phyloP scores from a whole-genome alignment of 2,329 filamentous ascomycete species.

The Colletotrichum coccodes region DNA sequence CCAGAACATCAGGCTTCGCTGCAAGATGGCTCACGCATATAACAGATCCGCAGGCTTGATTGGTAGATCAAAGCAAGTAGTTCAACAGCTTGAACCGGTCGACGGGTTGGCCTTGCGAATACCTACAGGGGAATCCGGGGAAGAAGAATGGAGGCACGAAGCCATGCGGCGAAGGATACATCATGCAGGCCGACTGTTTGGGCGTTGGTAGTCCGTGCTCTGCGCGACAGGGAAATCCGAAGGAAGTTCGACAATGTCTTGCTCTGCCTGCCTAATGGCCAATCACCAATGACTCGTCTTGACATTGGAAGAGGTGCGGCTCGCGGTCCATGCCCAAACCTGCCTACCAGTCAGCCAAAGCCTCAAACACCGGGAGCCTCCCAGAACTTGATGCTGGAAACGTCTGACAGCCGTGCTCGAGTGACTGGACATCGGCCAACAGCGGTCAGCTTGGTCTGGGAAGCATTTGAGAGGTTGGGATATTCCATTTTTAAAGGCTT shows the following conservation, averaged over 20 bases:
- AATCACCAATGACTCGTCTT: constrained; percentile 16
- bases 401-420: not conserved
- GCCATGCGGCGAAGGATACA: constrained; percentile 1
- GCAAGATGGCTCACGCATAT: constrained; percentile 2
- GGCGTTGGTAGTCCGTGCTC: constrained; percentile 8
- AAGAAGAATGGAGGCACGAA: not conserved
- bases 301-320: not conserved
- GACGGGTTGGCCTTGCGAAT: constrained; percentile 19
- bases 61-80: not conserved
- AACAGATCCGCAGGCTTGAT: not conserved
- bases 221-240: not conserved
- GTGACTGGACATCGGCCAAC: not conserved
- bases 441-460: not conserved
- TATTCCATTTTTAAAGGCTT: not conserved
- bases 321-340: not conserved
- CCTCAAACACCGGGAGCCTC: not conserved
- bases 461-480: not conserved
- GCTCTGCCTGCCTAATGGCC: not conserved
- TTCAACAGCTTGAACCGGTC: not conserved
- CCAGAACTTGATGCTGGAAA: not conserved
- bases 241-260: constrained; percentile 13
- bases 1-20: constrained; percentile 18
- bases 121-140: constrained; percentile 17
- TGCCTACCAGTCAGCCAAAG: not conserved
- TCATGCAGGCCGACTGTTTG: constrained; percentile 6